These are phyloP conservation scores for Zygosaccharomyces pseudobailii DNA, from an alignment of 1,139 yeast genomes.

Conservation along the genomic window DNA sequence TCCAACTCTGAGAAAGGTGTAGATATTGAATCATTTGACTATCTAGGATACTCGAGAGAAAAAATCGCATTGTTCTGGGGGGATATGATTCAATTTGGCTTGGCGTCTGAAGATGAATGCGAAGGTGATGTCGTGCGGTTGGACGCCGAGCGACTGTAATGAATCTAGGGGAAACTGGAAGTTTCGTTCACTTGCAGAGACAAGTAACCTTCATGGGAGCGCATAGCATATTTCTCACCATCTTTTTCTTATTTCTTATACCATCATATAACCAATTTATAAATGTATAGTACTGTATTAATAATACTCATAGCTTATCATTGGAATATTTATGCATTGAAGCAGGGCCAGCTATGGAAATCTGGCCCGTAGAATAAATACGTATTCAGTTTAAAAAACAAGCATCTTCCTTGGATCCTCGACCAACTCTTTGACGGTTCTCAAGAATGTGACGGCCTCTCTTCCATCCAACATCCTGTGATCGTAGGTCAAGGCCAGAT, in stretches of 20 bases:
- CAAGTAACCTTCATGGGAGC: too few species aligned
- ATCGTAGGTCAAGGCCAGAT: conserved; percentile 95
- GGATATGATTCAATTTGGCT: conserved; percentile 62
- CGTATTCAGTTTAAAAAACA: conserved; percentile 47
- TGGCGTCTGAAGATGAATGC: conserved; percentile 40
- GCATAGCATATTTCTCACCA: not conserved
- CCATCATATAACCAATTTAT: not conserved
- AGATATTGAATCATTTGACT: conserved; percentile 72
- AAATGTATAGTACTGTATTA: not conserved
- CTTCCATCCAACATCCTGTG: conserved; percentile 98
- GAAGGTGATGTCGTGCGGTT: not conserved
- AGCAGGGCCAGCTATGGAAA: conserved; percentile 1
- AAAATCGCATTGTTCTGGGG: conserved; percentile 71
- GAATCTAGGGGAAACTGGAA: too few species aligned
- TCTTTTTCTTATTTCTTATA: not conserved
- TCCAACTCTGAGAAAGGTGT: conserved; percentile 40
- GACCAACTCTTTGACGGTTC: conserved; percentile 90
- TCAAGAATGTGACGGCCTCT: conserved; percentile 97
- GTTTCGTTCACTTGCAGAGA: too few species aligned
- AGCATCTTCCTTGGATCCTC: conserved; percentile 99
- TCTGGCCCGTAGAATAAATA: conserved; percentile 1
- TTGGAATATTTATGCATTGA: conserved; percentile 3
- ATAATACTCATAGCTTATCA: not conserved
- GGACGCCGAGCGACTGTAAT: not conserved
- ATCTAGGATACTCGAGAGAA: conserved; percentile 68